phyloP scores from a whole-genome alignment of 2,329 filamentous ascomycete species.

The Epichloe gansuensis region DNA sequence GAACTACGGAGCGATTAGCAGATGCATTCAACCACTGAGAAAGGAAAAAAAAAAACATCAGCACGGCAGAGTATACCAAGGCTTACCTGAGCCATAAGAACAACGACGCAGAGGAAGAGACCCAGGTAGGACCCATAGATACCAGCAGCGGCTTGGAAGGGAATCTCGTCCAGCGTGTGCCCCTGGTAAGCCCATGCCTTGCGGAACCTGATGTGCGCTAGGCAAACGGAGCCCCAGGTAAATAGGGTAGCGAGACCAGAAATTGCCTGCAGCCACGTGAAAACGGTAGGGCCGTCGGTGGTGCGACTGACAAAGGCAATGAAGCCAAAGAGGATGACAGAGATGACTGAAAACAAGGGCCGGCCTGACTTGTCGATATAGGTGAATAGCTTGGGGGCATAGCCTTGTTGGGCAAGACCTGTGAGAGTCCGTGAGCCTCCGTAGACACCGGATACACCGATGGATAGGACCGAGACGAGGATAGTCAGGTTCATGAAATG shows the following conservation, averaged over 20 bases:
- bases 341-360: conserved; percentile 37
- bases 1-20: conserved; percentile 22
- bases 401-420: conserved; percentile 46
- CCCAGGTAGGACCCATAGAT: conserved; percentile 53
- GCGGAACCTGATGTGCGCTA: conserved; percentile 54
- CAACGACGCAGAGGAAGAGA: conserved; percentile 41
- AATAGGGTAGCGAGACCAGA: conserved; percentile 50
- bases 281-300: conserved; percentile 35
- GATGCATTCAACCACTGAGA: not conserved
- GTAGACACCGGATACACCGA: conserved; percentile 47
- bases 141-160: conserved; percentile 49
- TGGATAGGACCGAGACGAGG: conserved; percentile 44
- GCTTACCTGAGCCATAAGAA: conserved; percentile 42
- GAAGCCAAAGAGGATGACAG: conserved; percentile 35
- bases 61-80: not conserved
- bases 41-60: not conserved
- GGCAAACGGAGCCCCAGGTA: conserved; percentile 52
- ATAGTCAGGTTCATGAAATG: conserved; percentile 49
- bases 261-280: conserved; percentile 52
- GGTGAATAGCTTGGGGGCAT: conserved; percentile 43
- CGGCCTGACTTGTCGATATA: conserved; percentile 47
- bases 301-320: conserved; percentile 31
- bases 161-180: conserved; percentile 51
- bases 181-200: conserved; percentile 46
- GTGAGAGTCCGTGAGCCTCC: conserved; percentile 47